Conservation (phyloP, 768 basidiomycete species). For the Leucosporidium scottii region DNA sequence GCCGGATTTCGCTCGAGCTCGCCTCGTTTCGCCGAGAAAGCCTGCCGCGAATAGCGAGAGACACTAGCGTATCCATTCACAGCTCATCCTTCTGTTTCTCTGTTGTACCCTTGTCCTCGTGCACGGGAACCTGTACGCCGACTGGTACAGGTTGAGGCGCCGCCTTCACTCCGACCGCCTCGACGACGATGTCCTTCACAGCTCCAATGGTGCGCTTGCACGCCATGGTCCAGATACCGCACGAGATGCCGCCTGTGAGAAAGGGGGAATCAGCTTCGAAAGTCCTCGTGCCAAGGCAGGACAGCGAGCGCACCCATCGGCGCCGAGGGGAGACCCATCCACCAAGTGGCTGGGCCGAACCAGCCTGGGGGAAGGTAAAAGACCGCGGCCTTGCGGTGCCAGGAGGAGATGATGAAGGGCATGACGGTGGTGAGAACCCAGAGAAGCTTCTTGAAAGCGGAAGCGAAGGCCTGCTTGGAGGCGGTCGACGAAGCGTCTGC, state of each 20-base stretch:
- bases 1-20: too few relatives aligned
- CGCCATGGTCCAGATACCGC: constrained; percentile 91
- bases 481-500: constrained; percentile 59
- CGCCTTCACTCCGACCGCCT: constrained; percentile 33
- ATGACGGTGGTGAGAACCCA: constrained; percentile 83
- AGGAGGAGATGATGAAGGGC: constrained; percentile 80
- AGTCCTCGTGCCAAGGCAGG: neutral
- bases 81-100: too few relatives aligned
- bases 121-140: too few relatives aligned
- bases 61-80: too few relatives aligned
- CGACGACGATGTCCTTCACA: constrained; percentile 66
- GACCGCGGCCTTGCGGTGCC: constrained; percentile 80
- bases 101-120: too few relatives aligned
- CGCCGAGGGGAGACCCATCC: constrained; percentile 81
- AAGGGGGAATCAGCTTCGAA: neutral
- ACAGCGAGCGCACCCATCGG: constrained; percentile 55
- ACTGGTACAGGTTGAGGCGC: too few relatives aligned
- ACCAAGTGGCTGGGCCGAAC: constrained; percentile 84
- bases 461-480: constrained; percentile 56
- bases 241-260: constrained; percentile 78
- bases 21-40: too few relatives aligned
- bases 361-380: constrained; percentile 88
- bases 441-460: constrained; percentile 64
- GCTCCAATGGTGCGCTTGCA: constrained; percentile 75
- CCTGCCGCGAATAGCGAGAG: too few relatives aligned